A percentile compares a stretch with the other conserved stretches of the same genome.
Evolutionary conservation across 106 monocot species (phyloP).

Genomic region (Dendrobium officinale): DNA sequence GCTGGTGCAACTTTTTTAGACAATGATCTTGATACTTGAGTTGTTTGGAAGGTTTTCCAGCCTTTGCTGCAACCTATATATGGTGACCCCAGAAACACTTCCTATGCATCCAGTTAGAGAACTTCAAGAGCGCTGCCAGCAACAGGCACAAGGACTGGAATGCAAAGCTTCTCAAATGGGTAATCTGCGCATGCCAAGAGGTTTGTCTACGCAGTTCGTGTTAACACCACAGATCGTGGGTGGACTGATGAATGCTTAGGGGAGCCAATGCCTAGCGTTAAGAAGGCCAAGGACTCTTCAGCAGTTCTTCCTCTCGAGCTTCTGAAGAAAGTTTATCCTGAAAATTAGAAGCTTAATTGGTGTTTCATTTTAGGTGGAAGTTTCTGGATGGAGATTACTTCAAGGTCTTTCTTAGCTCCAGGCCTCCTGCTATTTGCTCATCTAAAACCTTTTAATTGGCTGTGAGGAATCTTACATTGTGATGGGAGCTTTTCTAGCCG

Average conservation of each 20-base stretch:
- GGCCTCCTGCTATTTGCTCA: too few species aligned
- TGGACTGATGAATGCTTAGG: slow-evolving; percentile 96
- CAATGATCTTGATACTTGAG: slow-evolving; percentile 50
- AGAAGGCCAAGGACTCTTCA: slow-evolving; percentile 97
- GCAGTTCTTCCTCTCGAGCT: slow-evolving; percentile 81
- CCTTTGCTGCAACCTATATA: slow-evolving; percentile 72
- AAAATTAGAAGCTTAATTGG: slow-evolving; percentile 13
- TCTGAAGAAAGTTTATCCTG: slow-evolving; percentile 48
- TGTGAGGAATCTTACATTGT: too few species aligned
- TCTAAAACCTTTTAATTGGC: too few species aligned
- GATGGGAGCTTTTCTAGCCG: too few species aligned
- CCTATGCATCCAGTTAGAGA: slow-evolving; percentile 97
- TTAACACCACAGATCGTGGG: slow-evolving; percentile 73
- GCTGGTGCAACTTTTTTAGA: slow-evolving; percentile 93
- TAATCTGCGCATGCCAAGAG: slow-evolving; percentile 81
- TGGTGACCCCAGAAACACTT: slow-evolving; percentile 93
- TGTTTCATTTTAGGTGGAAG: too few species aligned
- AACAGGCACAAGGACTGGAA: slow-evolving; percentile 81
- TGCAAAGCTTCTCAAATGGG: slow-evolving; percentile 72
- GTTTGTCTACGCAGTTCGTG: slow-evolving; percentile 83
- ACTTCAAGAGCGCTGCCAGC: slow-evolving; percentile 95
- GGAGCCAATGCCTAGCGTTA: slow-evolving; percentile 97
- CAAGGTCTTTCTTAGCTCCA: too few species aligned
- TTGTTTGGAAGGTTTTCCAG: slow-evolving; percentile 88
- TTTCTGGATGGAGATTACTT: too few species aligned